phyloP scores from a whole-genome alignment of 139 green algal genomes.

The Haematococcus sp. region DNA sequence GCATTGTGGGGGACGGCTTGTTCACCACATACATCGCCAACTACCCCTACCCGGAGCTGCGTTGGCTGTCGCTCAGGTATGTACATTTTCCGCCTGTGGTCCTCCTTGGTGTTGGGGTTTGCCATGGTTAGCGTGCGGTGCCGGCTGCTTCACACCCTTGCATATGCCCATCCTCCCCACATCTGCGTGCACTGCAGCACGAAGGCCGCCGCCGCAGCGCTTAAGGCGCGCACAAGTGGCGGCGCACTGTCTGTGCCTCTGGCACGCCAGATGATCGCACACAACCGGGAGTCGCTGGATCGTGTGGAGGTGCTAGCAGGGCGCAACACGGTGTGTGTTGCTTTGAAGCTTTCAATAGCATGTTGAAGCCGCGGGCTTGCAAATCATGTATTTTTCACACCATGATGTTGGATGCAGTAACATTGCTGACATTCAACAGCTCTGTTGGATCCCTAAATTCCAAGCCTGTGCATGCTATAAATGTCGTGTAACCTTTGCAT shows the following conservation, averaged over 20 bases:
- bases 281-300: slow-evolving; percentile 4
- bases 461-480: too few relatives aligned
- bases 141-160: too few relatives aligned
- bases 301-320: background rate
- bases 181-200: too few relatives aligned
- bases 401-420: background rate
- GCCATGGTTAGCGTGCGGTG: too few relatives aligned
- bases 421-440: background rate
- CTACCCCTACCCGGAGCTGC: slow-evolving; percentile 11
- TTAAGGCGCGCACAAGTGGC: too few relatives aligned
- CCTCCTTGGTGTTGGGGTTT: too few relatives aligned
- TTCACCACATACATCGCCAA: background rate
- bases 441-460: too few relatives aligned
- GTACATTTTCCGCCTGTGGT: background rate
- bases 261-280: background rate
- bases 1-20: background rate
- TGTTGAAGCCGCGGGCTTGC: too few relatives aligned
- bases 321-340: background rate
- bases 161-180: background rate
- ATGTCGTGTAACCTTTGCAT: too few relatives aligned
- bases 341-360: too few relatives aligned
- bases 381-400: too few relatives aligned
- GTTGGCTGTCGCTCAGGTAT: background rate
- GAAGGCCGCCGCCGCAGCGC: too few relatives aligned
- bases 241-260: background rate